phyloP scores from a whole-genome alignment of 2,329 filamentous ascomycete genomes.

The Pseudogymnoascus sp. region DNA sequence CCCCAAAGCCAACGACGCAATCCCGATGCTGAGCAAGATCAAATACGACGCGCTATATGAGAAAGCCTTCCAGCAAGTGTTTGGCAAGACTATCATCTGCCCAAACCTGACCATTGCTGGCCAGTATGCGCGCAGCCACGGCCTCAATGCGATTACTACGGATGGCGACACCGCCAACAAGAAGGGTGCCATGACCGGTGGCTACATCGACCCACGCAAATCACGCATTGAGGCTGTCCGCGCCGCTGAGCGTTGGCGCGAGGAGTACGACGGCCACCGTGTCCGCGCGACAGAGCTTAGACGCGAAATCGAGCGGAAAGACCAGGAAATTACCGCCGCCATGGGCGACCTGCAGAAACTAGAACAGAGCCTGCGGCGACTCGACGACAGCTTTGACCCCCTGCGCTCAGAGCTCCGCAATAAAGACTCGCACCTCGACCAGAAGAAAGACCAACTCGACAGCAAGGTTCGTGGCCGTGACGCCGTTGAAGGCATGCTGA shows the following conservation, averaged over 20 bases:
- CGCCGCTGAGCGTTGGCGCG: constrained; percentile 63
- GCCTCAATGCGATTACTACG: constrained; percentile 84
- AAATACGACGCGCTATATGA: constrained; percentile 69
- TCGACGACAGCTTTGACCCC: constrained; percentile 75
- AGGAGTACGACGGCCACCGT: constrained; percentile 61
- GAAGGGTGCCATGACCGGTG: constrained; percentile 89
- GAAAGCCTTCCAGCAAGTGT: constrained; percentile 85
- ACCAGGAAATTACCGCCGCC: constrained; percentile 83
- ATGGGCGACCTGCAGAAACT: constrained; percentile 75
- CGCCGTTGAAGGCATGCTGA: constrained; percentile 65
- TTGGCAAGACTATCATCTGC: constrained; percentile 90
- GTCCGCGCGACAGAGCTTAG: constrained; percentile 57
- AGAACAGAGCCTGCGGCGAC: constrained; percentile 66
- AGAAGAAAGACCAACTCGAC: constrained; percentile 64
- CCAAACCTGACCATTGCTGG: constrained; percentile 79
- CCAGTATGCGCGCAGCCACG: constrained; percentile 86
- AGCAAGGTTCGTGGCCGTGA: constrained; percentile 55
- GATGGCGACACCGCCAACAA: constrained; percentile 94
- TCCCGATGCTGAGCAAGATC: constrained; percentile 79
- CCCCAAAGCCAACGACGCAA: constrained; percentile 76
- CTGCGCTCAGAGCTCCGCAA: constrained; percentile 66
- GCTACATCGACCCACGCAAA: constrained; percentile 77
- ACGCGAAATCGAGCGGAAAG: constrained; percentile 63
- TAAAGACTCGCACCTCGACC: constrained; percentile 67
- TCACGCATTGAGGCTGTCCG: constrained; percentile 83